Evolutionary conservation across 306 rosid genomes (phyloP).

Genomic region (Oemleria cerasiformis): DNA sequence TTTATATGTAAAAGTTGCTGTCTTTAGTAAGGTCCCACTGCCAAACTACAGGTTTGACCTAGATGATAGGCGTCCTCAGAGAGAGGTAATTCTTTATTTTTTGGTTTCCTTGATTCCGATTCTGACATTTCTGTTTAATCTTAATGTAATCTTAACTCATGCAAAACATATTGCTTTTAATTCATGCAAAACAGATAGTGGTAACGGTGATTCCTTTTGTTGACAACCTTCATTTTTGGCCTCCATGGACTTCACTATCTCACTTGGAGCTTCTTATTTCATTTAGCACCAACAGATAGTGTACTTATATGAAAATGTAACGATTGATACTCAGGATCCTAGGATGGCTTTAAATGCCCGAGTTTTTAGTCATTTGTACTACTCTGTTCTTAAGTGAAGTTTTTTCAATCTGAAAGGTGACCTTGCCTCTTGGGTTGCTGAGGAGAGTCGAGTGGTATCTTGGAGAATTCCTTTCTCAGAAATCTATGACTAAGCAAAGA

Average conservation of each 20-base stretch:
- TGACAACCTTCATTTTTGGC: neutral
- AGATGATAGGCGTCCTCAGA: slow-evolving; percentile 86
- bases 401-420: slow-evolving; percentile 64
- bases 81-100: slow-evolving; percentile 57
- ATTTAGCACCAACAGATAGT: neutral
- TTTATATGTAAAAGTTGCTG: slow-evolving; percentile 71
- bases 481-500: slow-evolving; percentile 51
- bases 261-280: neutral
- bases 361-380: neutral
- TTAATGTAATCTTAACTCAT: neutral
- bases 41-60: slow-evolving; percentile 95
- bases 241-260: neutral
- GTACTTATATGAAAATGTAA: neutral
- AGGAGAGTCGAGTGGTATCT: slow-evolving; percentile 64
- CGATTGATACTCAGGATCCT: neutral
- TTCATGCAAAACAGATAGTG: neutral
- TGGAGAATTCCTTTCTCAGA: slow-evolving; percentile 54
- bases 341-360: neutral
- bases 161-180: neutral
- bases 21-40: slow-evolving; percentile 81
- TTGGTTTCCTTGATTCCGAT: slow-evolving; percentile 12
- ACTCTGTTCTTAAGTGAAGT: slow-evolving; percentile 12
- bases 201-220: neutral
- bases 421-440: slow-evolving; percentile 46
- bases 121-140: neutral